Conservation (phyloP, 169 alveolate genomes). For the Cryptosporidium sp. region DNA sequence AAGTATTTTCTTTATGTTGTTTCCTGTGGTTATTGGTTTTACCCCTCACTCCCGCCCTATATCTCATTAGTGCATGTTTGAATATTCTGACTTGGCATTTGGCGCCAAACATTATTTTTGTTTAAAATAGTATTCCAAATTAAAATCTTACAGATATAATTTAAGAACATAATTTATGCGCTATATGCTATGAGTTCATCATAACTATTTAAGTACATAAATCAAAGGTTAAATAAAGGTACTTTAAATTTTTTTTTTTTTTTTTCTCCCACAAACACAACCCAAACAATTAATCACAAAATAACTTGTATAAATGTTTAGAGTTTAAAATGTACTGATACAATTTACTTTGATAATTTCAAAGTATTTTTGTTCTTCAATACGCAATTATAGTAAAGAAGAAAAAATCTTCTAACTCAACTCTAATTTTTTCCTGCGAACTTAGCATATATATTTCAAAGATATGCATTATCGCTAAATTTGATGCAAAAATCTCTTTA, state of each 20-base stretch:
- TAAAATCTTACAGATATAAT: background rate
- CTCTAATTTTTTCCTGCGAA: background rate
- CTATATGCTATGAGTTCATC: background rate
- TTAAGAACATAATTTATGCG: background rate
- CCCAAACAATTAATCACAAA: background rate
- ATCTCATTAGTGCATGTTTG: background rate
- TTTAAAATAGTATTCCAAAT: background rate
- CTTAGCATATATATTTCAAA: conserved; percentile 7
- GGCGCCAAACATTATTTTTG: background rate
- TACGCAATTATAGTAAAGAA: background rate
- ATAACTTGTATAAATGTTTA: background rate
- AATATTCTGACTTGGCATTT: background rate
- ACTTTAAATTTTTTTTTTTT: background rate
- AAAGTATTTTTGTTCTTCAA: background rate
- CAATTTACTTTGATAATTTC: background rate
- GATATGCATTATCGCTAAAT: conserved; percentile 17
- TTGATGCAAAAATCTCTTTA: background rate
- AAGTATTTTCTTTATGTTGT: background rate
- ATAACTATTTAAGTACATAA: background rate
- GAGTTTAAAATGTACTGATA: background rate
- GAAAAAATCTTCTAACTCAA: background rate
- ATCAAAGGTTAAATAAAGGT: background rate
- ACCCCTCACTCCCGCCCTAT: background rate
- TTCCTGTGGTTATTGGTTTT: background rate
- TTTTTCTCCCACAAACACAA: background rate